Conservation (phyloP, 768 basidiomycete genomes). For the Multifurca ochricompacta region DNA sequence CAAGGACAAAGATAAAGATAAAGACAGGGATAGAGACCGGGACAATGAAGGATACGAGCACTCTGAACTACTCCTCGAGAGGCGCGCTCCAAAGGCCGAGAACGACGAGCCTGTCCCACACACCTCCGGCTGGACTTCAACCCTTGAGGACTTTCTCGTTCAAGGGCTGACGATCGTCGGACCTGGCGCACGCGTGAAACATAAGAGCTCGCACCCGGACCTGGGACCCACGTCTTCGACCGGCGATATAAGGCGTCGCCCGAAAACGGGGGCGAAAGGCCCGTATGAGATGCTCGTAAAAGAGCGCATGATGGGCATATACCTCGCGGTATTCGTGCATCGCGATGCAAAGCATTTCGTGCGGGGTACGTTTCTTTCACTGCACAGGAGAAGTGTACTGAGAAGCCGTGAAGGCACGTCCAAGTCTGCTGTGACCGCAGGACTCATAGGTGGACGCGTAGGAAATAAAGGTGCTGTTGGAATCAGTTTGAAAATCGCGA, state of each 20-base stretch:
- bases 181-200: conserved; percentile 28
- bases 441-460: conserved; percentile 81
- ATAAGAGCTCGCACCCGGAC: conserved; percentile 29
- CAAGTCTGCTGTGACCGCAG: conserved; percentile 79
- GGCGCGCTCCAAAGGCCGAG: conserved; percentile 26
- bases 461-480: conserved; percentile 94
- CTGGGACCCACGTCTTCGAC: conserved; percentile 18
- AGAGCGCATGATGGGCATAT: conserved; percentile 88
- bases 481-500: conserved; percentile 77
- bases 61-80: conserved; percentile 20
- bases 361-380: conserved; percentile 36
- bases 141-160: conserved; percentile 69
- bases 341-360: conserved; percentile 59
- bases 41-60: conserved; percentile 14
- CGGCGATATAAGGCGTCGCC: conserved; percentile 39
- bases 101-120: conserved; percentile 19
- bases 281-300: conserved; percentile 83
- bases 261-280: conserved; percentile 43
- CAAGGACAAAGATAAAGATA: conserved; percentile 29
- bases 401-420: conserved; percentile 46
- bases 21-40: conserved; percentile 20
- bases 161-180: conserved; percentile 23
- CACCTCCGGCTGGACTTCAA: conserved; percentile 61
- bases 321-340: conserved; percentile 69
- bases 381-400: not conserved